Evolutionary conservation across 2,329 filamentous ascomycete species (phyloP).

Genomic region (Paramyrothecium roridum): DNA sequence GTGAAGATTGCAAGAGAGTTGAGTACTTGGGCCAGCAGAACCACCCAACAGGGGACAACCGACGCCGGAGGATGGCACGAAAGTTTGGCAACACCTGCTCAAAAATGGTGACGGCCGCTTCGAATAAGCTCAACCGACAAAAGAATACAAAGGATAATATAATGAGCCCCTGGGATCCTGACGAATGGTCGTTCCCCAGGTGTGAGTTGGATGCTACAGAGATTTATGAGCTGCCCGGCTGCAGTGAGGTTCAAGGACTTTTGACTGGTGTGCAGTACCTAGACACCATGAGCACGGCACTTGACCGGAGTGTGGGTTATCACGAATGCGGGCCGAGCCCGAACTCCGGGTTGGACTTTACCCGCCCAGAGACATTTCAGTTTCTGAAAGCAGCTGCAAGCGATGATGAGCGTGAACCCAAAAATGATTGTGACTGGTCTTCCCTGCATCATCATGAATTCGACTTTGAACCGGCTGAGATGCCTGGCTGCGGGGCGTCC

Average conservation of each 20-base stretch:
- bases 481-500: no score
- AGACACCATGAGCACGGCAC: not conserved
- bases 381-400: no score
- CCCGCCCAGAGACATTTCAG: no score
- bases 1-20: not conserved
- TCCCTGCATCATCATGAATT: no score
- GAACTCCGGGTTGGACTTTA: no score
- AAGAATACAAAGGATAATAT: not conserved
- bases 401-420: no score
- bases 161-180: not conserved
- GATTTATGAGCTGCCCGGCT: not conserved
- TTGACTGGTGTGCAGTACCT: not conserved
- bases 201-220: not conserved
- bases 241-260: not conserved
- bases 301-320: not conserved
- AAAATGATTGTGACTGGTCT: no score
- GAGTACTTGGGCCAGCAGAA: not conserved
- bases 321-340: no score
- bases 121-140: not conserved
- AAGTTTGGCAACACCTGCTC: not conserved
- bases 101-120: not conserved
- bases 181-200: not conserved
- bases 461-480: no score
- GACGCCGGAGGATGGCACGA: not conserved
- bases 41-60: no score